Evolutionary conservation across 2,329 filamentous ascomycete genomes (phyloP).

Genomic region (Cladophialophora psammophila): DNA sequence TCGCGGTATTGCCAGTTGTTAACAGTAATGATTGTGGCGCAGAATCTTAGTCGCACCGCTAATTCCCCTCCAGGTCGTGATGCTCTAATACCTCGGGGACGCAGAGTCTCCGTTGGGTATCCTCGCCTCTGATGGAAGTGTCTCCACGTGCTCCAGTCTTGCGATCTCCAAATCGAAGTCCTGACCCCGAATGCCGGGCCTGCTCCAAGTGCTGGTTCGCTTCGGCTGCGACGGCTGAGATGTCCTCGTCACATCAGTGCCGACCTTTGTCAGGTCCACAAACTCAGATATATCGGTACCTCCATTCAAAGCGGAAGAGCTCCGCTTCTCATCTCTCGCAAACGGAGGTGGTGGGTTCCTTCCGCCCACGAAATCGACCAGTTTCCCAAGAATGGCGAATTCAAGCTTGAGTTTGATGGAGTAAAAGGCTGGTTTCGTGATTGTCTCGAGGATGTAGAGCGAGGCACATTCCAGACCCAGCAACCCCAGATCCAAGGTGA

Average conservation of each 20-base stretch:
- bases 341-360: constrained; percentile 16
- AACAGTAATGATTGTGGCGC: background rate
- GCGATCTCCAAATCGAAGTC: constrained; percentile 36
- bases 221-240: constrained; percentile 11
- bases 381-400: constrained; percentile 57
- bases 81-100: constrained; percentile 12
- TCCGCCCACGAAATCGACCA: constrained; percentile 50
- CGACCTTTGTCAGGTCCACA: constrained; percentile 54
- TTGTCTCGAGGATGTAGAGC: constrained; percentile 56
- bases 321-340: constrained; percentile 20
- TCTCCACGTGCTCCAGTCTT: constrained; percentile 36
- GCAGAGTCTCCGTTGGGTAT: constrained; percentile 20
- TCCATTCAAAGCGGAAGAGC: constrained; percentile 14
- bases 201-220: constrained; percentile 19
- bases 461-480: constrained; percentile 54
- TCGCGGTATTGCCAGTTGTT: background rate
- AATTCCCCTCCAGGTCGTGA: constrained; percentile 12
- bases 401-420: constrained; percentile 60
- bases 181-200: constrained; percentile 14
- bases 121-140: constrained; percentile 27
- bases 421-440: constrained; percentile 56
- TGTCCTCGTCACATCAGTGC: constrained; percentile 53
- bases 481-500: constrained; percentile 54
- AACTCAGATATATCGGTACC: constrained; percentile 52
- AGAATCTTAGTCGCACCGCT: background rate